Base-by-base conservation (phyloP, 192 early-diverging fungal genomes). In the Podila minutissima region DNA sequence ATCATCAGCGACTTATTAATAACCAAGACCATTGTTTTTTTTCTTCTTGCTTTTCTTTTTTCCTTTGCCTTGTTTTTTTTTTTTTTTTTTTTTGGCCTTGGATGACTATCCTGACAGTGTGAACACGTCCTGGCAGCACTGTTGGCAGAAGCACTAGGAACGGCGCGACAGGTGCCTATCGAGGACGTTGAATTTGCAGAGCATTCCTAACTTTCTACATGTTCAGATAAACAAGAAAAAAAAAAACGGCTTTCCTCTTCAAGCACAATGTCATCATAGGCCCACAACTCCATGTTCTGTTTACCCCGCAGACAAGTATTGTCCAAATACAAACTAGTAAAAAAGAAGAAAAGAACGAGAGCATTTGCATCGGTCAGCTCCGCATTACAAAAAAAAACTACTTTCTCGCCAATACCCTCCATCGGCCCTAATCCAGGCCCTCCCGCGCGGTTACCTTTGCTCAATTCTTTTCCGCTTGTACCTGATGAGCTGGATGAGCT, bases 91-190 rank as follows among this genome's bases (percentile, higher is more conserved):
- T 3, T 3, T 29, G 1, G 35, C 41, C 41, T 46, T 46, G 41
- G 38, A 41, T 8, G 15, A 46, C 41, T 4, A 46, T 46, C 10
- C 9, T 11, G 35, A 37, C 59, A 79, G 76, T 79, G 76, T 32
- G 68, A 72, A 49, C 76, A 79, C 61, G 66, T 72, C 33, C 62
- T 79, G 59, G 76, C 76, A 4, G 66, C 61, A 35, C 53, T 38
- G 26, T 31, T 79, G 61, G 59, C 70, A 10, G 76, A 68, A 31
- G 70, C 66, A 24, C 51, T 79, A 5, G 70, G 76, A 9, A 41
- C 49, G 5, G 3, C 55, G n/a, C 46, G 58, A n/a, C 53, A 72
- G 22, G 60, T 48, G 13, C 38, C 9, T 7, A 48, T 79, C 17
- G 67, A 69, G 4, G 76, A 79, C 19, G 37, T 24, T 17, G 59